Conservation (phyloP, 2,329 filamentous ascomycete genomes). For the Sporothrix inflata region DNA sequence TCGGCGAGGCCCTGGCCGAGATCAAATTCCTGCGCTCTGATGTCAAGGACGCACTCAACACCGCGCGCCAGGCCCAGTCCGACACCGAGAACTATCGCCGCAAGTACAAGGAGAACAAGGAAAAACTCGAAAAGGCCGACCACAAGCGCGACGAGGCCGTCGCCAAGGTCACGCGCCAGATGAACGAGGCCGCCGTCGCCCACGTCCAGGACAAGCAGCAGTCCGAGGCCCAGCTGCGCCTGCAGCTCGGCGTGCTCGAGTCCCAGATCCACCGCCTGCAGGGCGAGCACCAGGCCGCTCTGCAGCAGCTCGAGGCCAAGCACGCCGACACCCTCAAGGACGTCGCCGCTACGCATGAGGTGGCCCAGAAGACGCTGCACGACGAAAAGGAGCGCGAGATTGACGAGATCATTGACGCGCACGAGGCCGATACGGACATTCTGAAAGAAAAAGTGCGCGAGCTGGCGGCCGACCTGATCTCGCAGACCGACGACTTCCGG, state of each 20-base stretch:
- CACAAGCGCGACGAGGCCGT: conserved; percentile 7
- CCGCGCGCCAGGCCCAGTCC: background rate
- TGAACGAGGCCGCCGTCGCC: background rate
- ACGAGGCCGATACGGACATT: conserved; percentile 25
- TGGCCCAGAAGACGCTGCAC: background rate
- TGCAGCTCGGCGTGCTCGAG: conserved; percentile 20
- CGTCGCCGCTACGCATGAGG: conserved; percentile 7
- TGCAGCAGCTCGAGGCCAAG: background rate
- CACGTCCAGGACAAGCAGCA: conserved; percentile 13
- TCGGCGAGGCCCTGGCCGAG: conserved; percentile 12
- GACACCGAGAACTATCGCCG: background rate
- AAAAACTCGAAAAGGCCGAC: conserved; percentile 22
- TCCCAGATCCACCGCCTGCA: background rate
- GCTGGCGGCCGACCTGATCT: conserved; percentile 35
- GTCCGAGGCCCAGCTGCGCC: conserved; percentile 9
- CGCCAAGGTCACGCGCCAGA: conserved; percentile 10
- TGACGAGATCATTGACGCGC: conserved; percentile 24
- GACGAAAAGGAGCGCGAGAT: conserved; percentile 24
- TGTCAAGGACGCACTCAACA: conserved; percentile 21
- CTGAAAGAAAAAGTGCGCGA: conserved; percentile 31
- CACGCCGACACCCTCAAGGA: background rate
- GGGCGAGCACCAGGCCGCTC: background rate
- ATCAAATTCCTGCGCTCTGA: conserved; percentile 15
- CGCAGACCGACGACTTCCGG: conserved; percentile 37
- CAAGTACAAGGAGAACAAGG: conserved; percentile 21